Conservation (phyloP, 2,329 filamentous ascomycete genomes). For the Didymella arachidicola region DNA sequence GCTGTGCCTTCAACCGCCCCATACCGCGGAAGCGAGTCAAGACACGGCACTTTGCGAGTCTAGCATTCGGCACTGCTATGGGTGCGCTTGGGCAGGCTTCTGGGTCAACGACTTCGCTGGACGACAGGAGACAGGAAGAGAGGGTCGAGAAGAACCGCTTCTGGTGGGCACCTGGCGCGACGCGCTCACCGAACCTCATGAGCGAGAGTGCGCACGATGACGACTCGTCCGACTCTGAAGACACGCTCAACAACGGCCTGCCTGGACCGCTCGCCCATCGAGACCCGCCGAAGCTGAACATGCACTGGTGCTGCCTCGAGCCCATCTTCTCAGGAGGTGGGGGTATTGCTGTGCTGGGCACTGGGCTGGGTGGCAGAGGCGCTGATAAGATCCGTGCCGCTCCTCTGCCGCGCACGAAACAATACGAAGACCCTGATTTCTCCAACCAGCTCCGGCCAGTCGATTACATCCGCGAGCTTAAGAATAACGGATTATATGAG, state of each 20-base stretch:
- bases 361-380: conserved; percentile 57
- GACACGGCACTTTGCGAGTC: conserved; percentile 49
- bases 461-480: conserved; percentile 51
- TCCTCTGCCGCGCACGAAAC: conserved; percentile 62
- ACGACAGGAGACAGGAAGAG: conserved; percentile 31
- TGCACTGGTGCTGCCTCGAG: conserved; percentile 68
- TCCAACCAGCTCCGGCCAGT: conserved; percentile 58
- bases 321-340: conserved; percentile 67
- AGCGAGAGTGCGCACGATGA: conserved; percentile 56
- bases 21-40: conserved; percentile 54
- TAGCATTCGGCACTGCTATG: conserved; percentile 45
- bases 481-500: conserved; percentile 53
- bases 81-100: conserved; percentile 41
- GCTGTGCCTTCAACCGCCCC: conserved; percentile 65
- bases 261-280: conserved; percentile 44
- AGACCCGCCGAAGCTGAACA: conserved; percentile 60
- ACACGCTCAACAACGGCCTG: conserved; percentile 48
- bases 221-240: conserved; percentile 51
- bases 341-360: conserved; percentile 64
- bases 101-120: conserved; percentile 37
- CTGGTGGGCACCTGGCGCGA: conserved; percentile 67
- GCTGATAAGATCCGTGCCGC: conserved; percentile 65
- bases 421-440: conserved; percentile 66
- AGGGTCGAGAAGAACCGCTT: conserved; percentile 51
- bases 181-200: conserved; percentile 65